Evolutionary conservation across 495 filamentous ascomycete species (phyloP).

Genomic region (Aspergillus asperescens): DNA sequence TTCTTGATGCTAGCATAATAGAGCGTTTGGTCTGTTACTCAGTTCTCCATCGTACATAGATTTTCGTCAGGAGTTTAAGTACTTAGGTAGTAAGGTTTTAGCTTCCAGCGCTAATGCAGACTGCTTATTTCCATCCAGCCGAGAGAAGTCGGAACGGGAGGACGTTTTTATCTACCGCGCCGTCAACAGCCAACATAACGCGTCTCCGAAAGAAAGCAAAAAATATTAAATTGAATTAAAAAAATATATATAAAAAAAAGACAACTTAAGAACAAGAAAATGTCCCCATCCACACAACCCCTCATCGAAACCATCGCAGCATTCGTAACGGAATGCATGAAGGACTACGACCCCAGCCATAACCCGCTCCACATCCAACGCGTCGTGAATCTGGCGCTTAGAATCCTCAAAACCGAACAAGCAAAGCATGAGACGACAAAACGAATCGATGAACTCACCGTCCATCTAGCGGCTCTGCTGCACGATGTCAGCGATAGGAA

Average conservation of each 20-base stretch:
- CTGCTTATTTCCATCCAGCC: too few species aligned
- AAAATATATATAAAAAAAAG: not conserved
- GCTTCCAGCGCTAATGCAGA: too few species aligned
- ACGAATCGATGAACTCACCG: constrained; percentile 46
- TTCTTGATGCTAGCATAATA: too few species aligned
- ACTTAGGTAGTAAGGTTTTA: too few species aligned
- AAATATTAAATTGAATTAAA: too few species aligned
- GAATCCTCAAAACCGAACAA: constrained; percentile 47
- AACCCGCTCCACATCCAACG: constrained; percentile 78
- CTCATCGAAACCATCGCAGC: constrained; percentile 40
- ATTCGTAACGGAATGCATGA: constrained; percentile 70
- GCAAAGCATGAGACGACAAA: constrained; percentile 18
- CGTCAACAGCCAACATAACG: too few species aligned
- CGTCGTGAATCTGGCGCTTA: constrained; percentile 66
- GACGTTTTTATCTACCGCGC: too few species aligned
- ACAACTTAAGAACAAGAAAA: not conserved
- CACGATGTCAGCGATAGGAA: constrained; percentile 89
- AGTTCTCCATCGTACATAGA: too few species aligned
- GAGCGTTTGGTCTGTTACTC: too few species aligned
- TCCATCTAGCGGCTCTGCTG: constrained; percentile 70
- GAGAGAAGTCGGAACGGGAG: too few species aligned
- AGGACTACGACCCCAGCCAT: constrained; percentile 76
- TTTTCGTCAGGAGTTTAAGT: too few species aligned
- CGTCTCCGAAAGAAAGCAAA: not conserved
- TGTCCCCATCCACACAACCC: not conserved